A percentile compares a stretch with the other conserved stretches of the same genome.
Evolutionary conservation across 73 alveolate species (phyloP).

Genomic region (Diophrys appendiculata): DNA sequence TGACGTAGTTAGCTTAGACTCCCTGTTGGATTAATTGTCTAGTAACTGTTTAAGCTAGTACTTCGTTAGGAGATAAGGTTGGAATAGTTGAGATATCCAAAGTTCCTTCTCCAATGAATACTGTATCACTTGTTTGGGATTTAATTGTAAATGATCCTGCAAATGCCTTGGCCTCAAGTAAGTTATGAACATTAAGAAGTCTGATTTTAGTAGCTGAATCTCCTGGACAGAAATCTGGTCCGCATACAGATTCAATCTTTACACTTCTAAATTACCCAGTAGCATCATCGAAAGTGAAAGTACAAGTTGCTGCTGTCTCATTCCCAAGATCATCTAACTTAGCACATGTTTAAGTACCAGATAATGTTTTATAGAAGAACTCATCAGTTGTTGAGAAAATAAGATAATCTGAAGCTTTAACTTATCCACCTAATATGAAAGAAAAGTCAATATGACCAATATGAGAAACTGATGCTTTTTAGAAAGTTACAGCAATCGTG

Average conservation of each 20-base stretch:
- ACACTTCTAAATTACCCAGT: neutral
- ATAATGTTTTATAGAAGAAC: conserved; percentile 21
- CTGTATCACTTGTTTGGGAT: conserved; percentile 21
- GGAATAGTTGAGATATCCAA: conserved; percentile 32
- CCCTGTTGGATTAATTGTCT: conserved; percentile 51
- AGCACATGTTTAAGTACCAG: conserved; percentile 10
- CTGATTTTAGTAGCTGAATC: conserved; percentile 43
- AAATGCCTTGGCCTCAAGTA: conserved; percentile 47
- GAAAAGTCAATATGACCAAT: conserved; percentile 14
- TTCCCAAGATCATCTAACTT: conserved; percentile 7
- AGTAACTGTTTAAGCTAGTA: conserved; percentile 26
- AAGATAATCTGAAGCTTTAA: conserved; percentile 16
- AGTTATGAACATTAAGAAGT: conserved; percentile 49
- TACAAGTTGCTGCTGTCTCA: conserved; percentile 11
- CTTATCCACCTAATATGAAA: neutral
- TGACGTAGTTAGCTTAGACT: conserved; percentile 27
- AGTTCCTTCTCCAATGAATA: conserved; percentile 34
- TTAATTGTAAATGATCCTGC: conserved; percentile 38
- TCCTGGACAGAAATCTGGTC: conserved; percentile 41
- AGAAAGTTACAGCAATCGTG: conserved; percentile 5
- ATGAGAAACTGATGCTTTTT: conserved; percentile 14
- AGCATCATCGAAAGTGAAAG: neutral
- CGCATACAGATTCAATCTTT: neutral
- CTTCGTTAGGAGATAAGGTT: conserved; percentile 18
- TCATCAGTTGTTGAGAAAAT: conserved; percentile 24